Conservation (phyloP, 768 basidiomycete species). For the Tubosaeta brunneosetosa region DNA sequence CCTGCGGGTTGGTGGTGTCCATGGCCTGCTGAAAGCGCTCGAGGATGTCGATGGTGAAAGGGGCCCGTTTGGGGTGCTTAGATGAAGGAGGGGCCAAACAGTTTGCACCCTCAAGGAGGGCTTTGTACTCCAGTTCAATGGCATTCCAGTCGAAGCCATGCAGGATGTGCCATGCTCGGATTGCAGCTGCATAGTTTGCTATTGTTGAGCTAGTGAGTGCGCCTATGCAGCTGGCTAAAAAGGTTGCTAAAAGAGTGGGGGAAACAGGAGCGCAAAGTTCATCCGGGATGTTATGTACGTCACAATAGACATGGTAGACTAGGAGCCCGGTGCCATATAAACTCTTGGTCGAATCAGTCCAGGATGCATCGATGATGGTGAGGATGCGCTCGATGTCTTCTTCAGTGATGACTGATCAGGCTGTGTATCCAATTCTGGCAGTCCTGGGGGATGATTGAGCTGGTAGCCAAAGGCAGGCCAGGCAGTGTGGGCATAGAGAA, state of each 20-base stretch:
- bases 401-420: too few relatives aligned
- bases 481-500: too few relatives aligned
- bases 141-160: background rate
- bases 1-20: too few relatives aligned
- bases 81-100: constrained; percentile 14
- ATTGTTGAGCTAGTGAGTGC: constrained; percentile 26
- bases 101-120: background rate
- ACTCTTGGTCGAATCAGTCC: constrained; percentile 29
- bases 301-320: constrained; percentile 39
- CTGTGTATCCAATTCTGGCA: too few relatives aligned
- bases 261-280: constrained; percentile 26
- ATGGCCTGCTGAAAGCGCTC: too few relatives aligned
- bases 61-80: background rate
- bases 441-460: too few relatives aligned
- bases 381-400: too few relatives aligned
- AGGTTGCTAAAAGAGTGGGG: constrained; percentile 23
- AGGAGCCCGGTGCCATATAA: constrained; percentile 39
- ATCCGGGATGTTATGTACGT: constrained; percentile 32
- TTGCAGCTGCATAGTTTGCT: constrained; percentile 34
- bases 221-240: constrained; percentile 16
- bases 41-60: too few relatives aligned
- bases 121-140: background rate
- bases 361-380: constrained; percentile 15
- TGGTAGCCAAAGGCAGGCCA: too few relatives aligned
- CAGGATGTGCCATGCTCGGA: constrained; percentile 46